phyloP scores from a whole-genome alignment of 2,329 filamentous ascomycete genomes.

The Byssochlamys sp. region DNA sequence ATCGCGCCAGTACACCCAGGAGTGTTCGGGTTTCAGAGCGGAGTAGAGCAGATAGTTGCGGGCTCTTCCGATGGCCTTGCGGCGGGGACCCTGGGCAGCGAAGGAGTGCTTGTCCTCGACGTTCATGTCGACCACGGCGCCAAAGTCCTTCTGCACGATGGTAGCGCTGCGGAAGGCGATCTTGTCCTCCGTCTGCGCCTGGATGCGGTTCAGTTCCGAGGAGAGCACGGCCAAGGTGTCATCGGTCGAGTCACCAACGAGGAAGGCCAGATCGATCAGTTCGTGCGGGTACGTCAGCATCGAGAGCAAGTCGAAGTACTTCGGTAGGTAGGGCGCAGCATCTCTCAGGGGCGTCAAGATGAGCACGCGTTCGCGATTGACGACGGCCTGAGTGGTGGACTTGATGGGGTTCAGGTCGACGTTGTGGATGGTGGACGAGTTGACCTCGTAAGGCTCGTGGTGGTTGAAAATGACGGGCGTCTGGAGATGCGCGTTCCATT shows the following conservation, averaged over 20 bases:
- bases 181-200: conserved; percentile 63
- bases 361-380: conserved; percentile 77
- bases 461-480: conserved; percentile 96
- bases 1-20: conserved; percentile 98
- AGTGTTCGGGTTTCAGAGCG: conserved; percentile 83
- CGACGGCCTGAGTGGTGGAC: conserved; percentile 67
- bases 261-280: conserved; percentile 87
- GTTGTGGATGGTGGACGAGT: conserved; percentile 66
- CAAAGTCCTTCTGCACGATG: conserved; percentile 88
- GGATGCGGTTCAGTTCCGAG: conserved; percentile 76
- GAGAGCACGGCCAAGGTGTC: conserved; percentile 82
- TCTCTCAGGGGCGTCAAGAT: conserved; percentile 90
- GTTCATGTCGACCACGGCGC: conserved; percentile 61
- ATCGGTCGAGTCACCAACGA: conserved; percentile 83
- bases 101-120: conserved; percentile 79
- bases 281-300: conserved; percentile 89
- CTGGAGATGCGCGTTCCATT: conserved; percentile 79
- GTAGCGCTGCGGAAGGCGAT: conserved; percentile 75
- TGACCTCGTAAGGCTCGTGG: conserved; percentile 77
- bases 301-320: conserved; percentile 86
- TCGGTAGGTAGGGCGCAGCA: conserved; percentile 67
- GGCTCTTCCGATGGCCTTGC: conserved; percentile 81
- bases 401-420: conserved; percentile 76
- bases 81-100: conserved; percentile 74
- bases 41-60: conserved; percentile 82